Conservation (phyloP, 129 eudicot species). For the Silybum marianum region DNA sequence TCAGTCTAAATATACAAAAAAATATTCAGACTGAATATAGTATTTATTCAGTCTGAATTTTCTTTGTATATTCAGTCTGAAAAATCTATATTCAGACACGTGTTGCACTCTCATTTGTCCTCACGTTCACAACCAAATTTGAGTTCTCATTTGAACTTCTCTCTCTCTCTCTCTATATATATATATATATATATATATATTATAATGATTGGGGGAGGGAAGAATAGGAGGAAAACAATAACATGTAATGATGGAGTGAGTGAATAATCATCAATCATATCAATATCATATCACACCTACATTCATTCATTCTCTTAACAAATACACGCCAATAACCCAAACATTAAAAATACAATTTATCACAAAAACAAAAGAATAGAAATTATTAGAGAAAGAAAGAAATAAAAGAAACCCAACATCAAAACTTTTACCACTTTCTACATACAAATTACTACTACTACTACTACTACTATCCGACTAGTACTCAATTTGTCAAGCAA, state of each 20-base stretch:
- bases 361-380: background rate
- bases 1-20: too few relatives aligned
- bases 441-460: conserved; percentile 17
- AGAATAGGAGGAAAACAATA: too few relatives aligned
- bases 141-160: too few relatives aligned
- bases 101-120: too few relatives aligned
- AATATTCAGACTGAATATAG: too few relatives aligned
- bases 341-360: background rate
- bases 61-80: too few relatives aligned
- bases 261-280: background rate
- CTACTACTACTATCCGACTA: background rate
- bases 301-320: conserved; percentile 21
- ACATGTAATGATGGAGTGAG: background rate
- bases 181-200: too few relatives aligned
- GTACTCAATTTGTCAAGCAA: conserved; percentile 25
- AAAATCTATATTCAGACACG: too few relatives aligned
- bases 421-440: conserved; percentile 27
- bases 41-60: too few relatives aligned
- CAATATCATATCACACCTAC: conserved; percentile 19
- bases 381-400: conserved; percentile 6
- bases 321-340: conserved; percentile 15
- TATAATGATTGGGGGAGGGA: too few relatives aligned
- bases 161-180: too few relatives aligned
- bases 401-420: conserved; percentile 27
- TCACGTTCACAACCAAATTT: too few relatives aligned